Base-by-base conservation (phyloP, 805 yeast genomes). In the Metschnikowia anglica region DNA sequence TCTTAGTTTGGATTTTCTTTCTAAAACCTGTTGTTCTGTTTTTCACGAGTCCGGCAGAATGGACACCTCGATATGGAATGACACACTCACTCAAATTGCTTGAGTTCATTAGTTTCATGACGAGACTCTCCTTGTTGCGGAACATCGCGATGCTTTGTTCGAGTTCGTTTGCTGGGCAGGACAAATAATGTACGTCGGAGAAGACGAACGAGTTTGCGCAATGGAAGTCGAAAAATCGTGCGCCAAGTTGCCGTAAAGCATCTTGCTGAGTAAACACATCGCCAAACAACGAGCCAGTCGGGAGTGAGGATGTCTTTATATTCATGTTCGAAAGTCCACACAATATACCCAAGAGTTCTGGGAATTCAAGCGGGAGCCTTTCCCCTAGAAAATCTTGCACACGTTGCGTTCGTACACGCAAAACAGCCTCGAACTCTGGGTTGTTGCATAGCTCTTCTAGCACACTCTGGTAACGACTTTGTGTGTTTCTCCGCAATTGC, bases 71-170 rank as follows among this genome's bases (percentile, higher is more conserved):
- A 33, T 51, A 65, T 4, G 70, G 70, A n/a, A 66, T 47, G 28
- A 66, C 57, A 13, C 52, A 36, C 9, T 56, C 53, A 35, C 62
- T 55, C 23, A 70, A 41, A 12, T 49, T 41, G 46, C 61, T 58
- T 15, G 47, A 49, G 33, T 56, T 60, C 74, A 70, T 69, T 46
- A 65, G 65, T 18, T 46, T 53, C 10, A 65, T 52, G 13, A 65
- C 34, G 19, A 49, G 41, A 3, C 30, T 18, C 5, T 43, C 42
- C 6, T 57, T 53, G 39, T 57, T 51, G 18, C 44, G 41, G 24
- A 64, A 56, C 30, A 55, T 30, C 8, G 44, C 44, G 25, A 66
- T 47, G 31, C 58, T 57, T 18, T 51, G 47, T 24, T 56, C 53
- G 7, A 70, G 43, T 6, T 68, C 72, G 2, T 42, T 48, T 13